These are phyloP conservation scores for Termitomyces sp. DNA, from an alignment of 768 basidiomycete genomes.

Conservation along the genomic window DNA sequence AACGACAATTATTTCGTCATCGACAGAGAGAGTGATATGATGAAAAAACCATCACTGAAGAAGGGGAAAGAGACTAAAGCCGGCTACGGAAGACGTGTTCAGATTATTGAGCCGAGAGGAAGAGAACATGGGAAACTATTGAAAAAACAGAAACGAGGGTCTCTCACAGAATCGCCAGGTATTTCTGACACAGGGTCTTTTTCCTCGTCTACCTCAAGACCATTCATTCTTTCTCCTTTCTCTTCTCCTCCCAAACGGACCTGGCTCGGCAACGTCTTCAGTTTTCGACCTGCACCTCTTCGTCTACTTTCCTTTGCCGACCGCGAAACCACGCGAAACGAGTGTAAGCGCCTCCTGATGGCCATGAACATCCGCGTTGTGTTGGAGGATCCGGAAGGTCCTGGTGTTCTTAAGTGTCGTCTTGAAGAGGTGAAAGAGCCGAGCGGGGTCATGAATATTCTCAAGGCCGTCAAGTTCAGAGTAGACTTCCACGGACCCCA, in stretches of 20 bases:
- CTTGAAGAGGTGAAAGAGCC: slow-evolving; percentile 62
- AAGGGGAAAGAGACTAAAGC: slow-evolving; percentile 29
- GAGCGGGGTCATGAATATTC: slow-evolving; percentile 42
- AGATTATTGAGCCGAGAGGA: slow-evolving; percentile 46
- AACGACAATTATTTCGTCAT: slow-evolving; percentile 14
- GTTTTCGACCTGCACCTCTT: slow-evolving; percentile 66
- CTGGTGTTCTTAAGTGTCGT: slow-evolving; percentile 71
- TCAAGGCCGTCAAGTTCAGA: slow-evolving; percentile 77
- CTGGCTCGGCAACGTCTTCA: slow-evolving; percentile 90
- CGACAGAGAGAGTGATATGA: slow-evolving; percentile 16
- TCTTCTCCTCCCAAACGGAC: slow-evolving; percentile 49
- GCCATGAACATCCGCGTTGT: slow-evolving; percentile 65
- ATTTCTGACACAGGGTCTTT: slow-evolving; percentile 41
- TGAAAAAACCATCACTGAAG: slow-evolving; percentile 42
- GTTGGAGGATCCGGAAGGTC: slow-evolving; percentile 57
- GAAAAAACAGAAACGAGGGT: slow-evolving; percentile 17
- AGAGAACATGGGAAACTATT: slow-evolving; percentile 29
- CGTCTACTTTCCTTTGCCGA: slow-evolving; percentile 55
- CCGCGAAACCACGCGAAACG: slow-evolving; percentile 60
- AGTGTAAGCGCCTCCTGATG: slow-evolving; percentile 70
- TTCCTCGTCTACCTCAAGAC: slow-evolving; percentile 30
- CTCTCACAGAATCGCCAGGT: slow-evolving; percentile 29
- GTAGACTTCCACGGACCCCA: slow-evolving; percentile 60
- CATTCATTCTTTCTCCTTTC: slow-evolving; percentile 31
- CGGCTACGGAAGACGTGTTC: slow-evolving; percentile 30